Conservation (phyloP, 805 yeast genomes). For the Candida xyloterini region DNA sequence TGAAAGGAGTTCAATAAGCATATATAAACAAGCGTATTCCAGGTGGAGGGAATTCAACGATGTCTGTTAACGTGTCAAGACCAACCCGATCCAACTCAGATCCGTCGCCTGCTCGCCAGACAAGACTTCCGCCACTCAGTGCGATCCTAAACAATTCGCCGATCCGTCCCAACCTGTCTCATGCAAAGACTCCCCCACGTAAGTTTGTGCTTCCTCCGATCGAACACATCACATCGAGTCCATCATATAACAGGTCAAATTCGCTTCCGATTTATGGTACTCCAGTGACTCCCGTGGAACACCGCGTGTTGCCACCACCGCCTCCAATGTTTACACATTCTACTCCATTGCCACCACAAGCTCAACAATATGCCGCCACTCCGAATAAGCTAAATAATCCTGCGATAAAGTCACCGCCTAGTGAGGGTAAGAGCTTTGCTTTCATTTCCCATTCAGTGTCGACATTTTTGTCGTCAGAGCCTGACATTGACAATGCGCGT, state of each 20-base stretch:
- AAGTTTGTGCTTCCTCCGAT: constrained; percentile 25
- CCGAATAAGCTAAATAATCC: constrained; percentile 8
- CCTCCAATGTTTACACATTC: constrained; percentile 23
- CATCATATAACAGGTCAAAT: constrained; percentile 22
- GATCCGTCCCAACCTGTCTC: not conserved
- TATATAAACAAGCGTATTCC: constrained; percentile 8
- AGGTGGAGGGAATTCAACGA: constrained; percentile 1
- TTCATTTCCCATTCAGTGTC: constrained; percentile 92
- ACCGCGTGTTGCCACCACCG: constrained; percentile 20
- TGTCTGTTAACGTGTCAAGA: constrained; percentile 25
- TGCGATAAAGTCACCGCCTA: constrained; percentile 18
- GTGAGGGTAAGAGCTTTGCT: constrained; percentile 54
- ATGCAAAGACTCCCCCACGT: constrained; percentile 16
- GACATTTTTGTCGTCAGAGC: constrained; percentile 80
- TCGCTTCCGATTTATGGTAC: constrained; percentile 16
- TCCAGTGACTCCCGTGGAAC: constrained; percentile 23
- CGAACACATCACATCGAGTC: constrained; percentile 26
- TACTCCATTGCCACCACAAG: constrained; percentile 19
- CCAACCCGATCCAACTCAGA: constrained; percentile 25
- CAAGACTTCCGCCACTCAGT: constrained; percentile 28
- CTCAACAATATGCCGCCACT: constrained; percentile 8
- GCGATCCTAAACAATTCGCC: constrained; percentile 21
- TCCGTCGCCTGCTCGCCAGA: constrained; percentile 23
- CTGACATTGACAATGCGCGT: constrained; percentile 84
- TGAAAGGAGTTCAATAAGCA: constrained; percentile 4